Conservation (phyloP, 2,329 filamentous ascomycete species). For the Parascedosporium putredinis region DNA sequence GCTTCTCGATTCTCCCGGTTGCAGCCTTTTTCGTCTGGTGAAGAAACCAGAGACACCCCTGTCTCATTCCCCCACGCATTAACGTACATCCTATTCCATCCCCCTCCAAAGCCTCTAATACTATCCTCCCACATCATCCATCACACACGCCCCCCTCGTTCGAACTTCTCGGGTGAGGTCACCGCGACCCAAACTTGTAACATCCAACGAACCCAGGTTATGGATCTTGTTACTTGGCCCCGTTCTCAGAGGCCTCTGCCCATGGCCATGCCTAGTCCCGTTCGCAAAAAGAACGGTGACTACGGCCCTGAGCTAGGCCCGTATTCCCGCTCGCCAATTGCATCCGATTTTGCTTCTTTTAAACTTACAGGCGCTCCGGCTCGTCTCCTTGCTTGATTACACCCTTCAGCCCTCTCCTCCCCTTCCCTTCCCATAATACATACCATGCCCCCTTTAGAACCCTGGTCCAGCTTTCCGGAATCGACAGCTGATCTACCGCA, state of each 20-base stretch:
- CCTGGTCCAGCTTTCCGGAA: not conserved
- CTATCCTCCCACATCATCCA: not conserved
- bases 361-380: not conserved
- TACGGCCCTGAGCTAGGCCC: not conserved
- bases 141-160: not conserved
- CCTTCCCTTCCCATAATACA: too few species aligned
- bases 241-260: too few species aligned
- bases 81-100: too few species aligned
- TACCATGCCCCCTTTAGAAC: not conserved
- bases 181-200: not conserved
- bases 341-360: not conserved
- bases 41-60: not conserved
- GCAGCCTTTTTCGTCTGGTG: not conserved
- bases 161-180: too few species aligned
- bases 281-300: not conserved
- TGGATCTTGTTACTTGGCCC: too few species aligned
- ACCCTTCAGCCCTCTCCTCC: not conserved
- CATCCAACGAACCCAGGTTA: not conserved
- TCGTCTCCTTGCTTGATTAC: not conserved
- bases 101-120: too few species aligned
- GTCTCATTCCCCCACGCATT: constrained; percentile 3
- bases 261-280: not conserved
- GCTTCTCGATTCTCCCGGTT: too few species aligned
- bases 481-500: not conserved
- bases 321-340: not conserved